phyloP scores from a whole-genome alignment of 257 asterid species.

The Solanum chiquidenum region DNA sequence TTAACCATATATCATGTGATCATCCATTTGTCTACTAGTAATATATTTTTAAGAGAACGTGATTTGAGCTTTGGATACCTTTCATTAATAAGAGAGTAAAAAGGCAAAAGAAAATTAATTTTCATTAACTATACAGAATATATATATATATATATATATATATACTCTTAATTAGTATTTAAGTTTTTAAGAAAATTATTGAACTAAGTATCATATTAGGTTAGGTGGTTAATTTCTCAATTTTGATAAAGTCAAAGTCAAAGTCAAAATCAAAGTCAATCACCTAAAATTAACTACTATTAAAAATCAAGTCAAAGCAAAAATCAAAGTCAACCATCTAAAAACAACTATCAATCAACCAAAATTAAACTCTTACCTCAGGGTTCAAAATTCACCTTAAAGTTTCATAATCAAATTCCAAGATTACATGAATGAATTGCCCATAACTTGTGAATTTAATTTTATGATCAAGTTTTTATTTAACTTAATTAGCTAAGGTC shows the following conservation, averaged over 20 bases:
- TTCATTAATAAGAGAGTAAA: not conserved
- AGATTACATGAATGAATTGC: no score
- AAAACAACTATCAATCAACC: not conserved
- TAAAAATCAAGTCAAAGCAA: not conserved
- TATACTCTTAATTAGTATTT: no score
- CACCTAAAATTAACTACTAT: no score
- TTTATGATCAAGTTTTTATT: not conserved
- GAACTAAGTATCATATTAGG: not conserved
- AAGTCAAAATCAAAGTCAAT: not conserved
- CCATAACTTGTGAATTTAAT: not conserved
- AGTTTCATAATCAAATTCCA: no score
- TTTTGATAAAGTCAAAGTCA: not conserved
- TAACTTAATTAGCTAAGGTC: not conserved
- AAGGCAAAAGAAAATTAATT: not conserved
- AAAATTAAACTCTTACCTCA: not conserved
- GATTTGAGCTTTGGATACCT: not conserved
- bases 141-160: no score
- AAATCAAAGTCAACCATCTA: not conserved
- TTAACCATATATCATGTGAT: not conserved
- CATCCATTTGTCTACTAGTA: not conserved
- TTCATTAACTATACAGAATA: not conserved
- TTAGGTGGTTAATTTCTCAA: not conserved
- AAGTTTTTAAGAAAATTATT: no score
- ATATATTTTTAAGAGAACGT: not conserved
- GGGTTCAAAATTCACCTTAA: no score